Conservation (phyloP, 2,329 filamentous ascomycete genomes). For the Fusarium pininemorale region DNA sequence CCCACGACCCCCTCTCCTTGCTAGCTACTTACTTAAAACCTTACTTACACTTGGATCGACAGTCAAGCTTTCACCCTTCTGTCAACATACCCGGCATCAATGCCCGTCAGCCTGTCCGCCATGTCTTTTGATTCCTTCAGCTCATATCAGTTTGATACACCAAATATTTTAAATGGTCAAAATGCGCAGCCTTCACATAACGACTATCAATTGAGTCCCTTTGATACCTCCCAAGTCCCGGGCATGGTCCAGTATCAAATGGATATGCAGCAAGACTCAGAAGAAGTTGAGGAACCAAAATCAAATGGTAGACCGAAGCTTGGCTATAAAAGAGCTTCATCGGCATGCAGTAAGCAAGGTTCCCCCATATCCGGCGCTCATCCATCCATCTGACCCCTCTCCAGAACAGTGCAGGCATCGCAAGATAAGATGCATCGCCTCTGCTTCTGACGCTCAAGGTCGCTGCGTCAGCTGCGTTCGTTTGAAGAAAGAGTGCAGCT, state of each 20-base stretch:
- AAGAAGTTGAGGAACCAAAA: not conserved
- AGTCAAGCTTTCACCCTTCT: not conserved
- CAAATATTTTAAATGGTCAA: not conserved
- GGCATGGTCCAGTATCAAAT: not conserved
- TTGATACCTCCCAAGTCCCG: not conserved
- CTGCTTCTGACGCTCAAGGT: not conserved
- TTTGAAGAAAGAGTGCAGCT: not conserved
- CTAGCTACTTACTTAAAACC: not conserved
- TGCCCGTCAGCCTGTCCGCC: not conserved
- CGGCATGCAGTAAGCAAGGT: not conserved
- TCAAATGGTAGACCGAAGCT: not conserved
- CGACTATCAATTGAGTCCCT: not conserved
- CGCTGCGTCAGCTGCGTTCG: not conserved
- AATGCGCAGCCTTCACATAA: not conserved
- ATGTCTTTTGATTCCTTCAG: not conserved
- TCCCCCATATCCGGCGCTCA: no score
- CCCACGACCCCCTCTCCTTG: not conserved
- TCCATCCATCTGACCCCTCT: not conserved
- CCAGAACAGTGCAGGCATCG: not conserved
- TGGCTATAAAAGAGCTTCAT: not conserved
- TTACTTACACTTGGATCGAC: not conserved
- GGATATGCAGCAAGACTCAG: not conserved
- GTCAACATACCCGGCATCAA: not conserved
- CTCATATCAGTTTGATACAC: not conserved
- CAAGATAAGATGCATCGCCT: not conserved